phyloP scores from a whole-genome alignment of 768 basidiomycete genomes.

The Gautieria morchelliformis region DNA sequence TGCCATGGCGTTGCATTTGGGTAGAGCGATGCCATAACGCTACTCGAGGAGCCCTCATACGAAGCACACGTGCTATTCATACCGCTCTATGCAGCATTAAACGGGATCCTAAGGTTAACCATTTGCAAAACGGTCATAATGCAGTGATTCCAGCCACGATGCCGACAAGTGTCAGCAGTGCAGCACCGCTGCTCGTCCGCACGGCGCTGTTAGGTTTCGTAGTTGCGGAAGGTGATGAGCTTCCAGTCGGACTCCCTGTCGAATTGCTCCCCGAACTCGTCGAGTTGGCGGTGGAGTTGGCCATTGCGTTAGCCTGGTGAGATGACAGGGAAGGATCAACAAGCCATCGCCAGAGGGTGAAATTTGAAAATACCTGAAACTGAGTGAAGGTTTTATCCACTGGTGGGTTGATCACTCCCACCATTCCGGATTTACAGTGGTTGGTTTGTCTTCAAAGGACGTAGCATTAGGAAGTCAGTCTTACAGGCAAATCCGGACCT shows the following conservation, averaged over 20 bases:
- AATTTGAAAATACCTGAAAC: slow-evolving; percentile 29
- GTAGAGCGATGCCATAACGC: too few species aligned
- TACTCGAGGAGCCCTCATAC: too few species aligned
- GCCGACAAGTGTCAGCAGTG: neutral
- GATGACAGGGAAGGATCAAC: neutral
- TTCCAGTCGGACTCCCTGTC: neutral
- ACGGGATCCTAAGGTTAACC: too few species aligned
- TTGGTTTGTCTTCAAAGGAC: neutral
- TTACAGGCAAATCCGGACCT: neutral
- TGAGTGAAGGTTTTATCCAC: slow-evolving; percentile 34
- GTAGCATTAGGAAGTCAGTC: neutral
- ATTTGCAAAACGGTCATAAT: neutral
- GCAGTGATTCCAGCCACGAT: neutral
- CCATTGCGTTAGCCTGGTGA: neutral
- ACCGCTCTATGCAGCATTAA: too few species aligned
- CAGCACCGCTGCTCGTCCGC: neutral
- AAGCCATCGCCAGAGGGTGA: neutral
- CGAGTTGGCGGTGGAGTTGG: neutral
- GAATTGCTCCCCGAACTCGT: neutral
- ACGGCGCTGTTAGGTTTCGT: neutral
- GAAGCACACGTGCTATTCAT: too few species aligned
- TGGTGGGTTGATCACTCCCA: slow-evolving; percentile 50
- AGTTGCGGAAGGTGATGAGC: neutral
- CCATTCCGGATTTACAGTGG: slow-evolving; percentile 49
- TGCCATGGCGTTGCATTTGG: too few species aligned